Evolutionary conservation across 2,329 filamentous ascomycete species (phyloP).

Genomic region (Tolypocladium inflatum): DNA sequence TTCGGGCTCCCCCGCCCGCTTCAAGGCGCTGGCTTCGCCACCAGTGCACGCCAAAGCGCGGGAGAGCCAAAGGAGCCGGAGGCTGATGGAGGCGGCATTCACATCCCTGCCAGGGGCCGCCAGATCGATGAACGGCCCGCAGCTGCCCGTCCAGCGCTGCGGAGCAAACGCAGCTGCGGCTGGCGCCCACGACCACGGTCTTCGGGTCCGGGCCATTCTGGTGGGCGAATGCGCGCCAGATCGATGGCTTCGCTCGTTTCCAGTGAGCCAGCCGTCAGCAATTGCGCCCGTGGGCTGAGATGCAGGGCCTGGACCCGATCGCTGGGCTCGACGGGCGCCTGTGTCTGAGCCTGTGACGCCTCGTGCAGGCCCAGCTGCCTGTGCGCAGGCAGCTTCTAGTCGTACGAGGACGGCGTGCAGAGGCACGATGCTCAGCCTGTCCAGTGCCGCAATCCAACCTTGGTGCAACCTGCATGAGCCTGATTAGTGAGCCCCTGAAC

Average conservation of each 20-base stretch:
- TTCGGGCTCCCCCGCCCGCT: background rate
- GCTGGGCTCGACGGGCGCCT: background rate
- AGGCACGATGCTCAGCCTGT: too few relatives aligned
- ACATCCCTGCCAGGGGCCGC: too few relatives aligned
- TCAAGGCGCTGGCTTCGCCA: background rate
- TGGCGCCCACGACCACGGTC: background rate
- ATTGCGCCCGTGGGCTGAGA: background rate
- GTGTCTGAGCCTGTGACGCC: background rate
- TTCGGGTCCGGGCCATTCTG: too few relatives aligned
- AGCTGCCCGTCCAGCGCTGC: background rate
- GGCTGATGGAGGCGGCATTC: too few relatives aligned
- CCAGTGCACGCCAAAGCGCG: background rate
- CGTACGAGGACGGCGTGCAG: too few relatives aligned
- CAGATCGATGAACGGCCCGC: too few relatives aligned
- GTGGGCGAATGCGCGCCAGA: too few relatives aligned
- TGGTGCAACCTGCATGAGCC: background rate
- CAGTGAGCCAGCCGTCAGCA: background rate
- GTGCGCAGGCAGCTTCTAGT: too few relatives aligned
- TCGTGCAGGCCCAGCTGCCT: too few relatives aligned
- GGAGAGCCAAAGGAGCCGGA: background rate
- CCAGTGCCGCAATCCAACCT: too few relatives aligned
- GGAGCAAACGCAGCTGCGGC: background rate
- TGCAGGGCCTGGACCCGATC: background rate
- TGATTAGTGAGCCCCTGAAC: background rate
- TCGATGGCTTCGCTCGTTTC: too few relatives aligned